These are phyloP conservation scores for Xylaria digitata DNA, from an alignment of 2,329 filamentous ascomycete species.

Conservation along the genomic window DNA sequence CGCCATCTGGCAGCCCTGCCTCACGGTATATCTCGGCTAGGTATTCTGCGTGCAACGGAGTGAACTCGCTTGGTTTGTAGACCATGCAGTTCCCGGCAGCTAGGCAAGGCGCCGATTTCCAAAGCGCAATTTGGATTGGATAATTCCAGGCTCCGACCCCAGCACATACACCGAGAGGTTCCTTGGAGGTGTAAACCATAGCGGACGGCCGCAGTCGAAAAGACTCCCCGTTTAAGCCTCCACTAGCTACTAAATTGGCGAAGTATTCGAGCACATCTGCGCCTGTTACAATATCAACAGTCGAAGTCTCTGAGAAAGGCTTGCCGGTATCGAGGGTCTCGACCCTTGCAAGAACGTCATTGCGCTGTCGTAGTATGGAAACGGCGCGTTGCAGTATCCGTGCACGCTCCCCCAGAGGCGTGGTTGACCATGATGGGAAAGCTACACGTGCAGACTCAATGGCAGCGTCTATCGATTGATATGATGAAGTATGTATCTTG, in stretches of 20 bases:
- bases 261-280: slow-evolving; percentile 90
- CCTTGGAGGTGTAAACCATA: slow-evolving; percentile 85
- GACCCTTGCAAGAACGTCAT: slow-evolving; percentile 80
- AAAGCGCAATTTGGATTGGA: slow-evolving; percentile 88
- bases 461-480: slow-evolving; percentile 75
- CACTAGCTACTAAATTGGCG: slow-evolving; percentile 80
- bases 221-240: slow-evolving; percentile 83
- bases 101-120: slow-evolving; percentile 88
- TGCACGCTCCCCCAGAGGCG: slow-evolving; percentile 77
- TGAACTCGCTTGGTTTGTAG: slow-evolving; percentile 90
- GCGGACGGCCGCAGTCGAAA: slow-evolving; percentile 79
- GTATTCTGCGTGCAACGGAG: slow-evolving; percentile 81
- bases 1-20: slow-evolving; percentile 82
- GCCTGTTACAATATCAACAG: slow-evolving; percentile 84
- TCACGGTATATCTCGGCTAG: slow-evolving; percentile 81
- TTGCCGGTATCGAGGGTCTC: slow-evolving; percentile 91
- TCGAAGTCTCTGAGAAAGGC: slow-evolving; percentile 83
- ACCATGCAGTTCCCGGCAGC: slow-evolving; percentile 91
- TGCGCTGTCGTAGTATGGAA: slow-evolving; percentile 76
- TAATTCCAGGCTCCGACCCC: slow-evolving; percentile 95
- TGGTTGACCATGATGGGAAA: slow-evolving; percentile 81
- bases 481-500: slow-evolving; percentile 76
- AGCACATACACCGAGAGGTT: slow-evolving; percentile 83
- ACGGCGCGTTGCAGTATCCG: slow-evolving; percentile 83
- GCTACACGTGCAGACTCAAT: slow-evolving; percentile 76